phyloP scores from a whole-genome alignment of 306 rosid genomes.

The Delonix regia region DNA sequence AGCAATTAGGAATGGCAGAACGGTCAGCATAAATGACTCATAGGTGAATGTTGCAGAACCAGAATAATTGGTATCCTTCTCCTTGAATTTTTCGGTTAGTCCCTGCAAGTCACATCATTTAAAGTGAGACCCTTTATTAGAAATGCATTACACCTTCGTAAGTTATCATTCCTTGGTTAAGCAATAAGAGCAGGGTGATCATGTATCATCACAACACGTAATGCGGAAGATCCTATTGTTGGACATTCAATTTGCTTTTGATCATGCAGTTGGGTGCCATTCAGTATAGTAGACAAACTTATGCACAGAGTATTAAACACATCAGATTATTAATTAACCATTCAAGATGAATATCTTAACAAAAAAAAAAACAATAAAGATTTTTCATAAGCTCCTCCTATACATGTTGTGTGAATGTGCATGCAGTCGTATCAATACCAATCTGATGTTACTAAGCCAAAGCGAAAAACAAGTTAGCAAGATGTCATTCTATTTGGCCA shows the following conservation, averaged over 20 bases:
- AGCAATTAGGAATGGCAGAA: slow-evolving; percentile 85
- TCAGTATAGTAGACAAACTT: background rate
- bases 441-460: background rate
- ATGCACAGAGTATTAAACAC: background rate
- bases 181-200: background rate
- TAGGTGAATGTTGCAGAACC: slow-evolving; percentile 85
- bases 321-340: background rate
- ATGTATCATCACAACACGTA: no score
- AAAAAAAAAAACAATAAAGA: background rate
- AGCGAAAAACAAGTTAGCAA: background rate
- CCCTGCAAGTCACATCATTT: slow-evolving; percentile 64
- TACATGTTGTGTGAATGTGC: no score
- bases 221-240: background rate
- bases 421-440: no score
- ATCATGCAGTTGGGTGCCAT: background rate
- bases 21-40: slow-evolving; percentile 93
- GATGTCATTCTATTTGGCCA: background rate
- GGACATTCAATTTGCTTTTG: background rate
- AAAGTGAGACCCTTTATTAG: background rate
- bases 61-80: slow-evolving; percentile 72
- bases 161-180: background rate
- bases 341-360: background rate
- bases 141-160: background rate
- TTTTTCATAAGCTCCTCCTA: no score
- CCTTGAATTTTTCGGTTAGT: slow-evolving; percentile 93